These are phyloP conservation scores for Saccharum officinarum DNA, from an alignment of 176 grass and related monocot genomes.

Conservation along the genomic window DNA sequence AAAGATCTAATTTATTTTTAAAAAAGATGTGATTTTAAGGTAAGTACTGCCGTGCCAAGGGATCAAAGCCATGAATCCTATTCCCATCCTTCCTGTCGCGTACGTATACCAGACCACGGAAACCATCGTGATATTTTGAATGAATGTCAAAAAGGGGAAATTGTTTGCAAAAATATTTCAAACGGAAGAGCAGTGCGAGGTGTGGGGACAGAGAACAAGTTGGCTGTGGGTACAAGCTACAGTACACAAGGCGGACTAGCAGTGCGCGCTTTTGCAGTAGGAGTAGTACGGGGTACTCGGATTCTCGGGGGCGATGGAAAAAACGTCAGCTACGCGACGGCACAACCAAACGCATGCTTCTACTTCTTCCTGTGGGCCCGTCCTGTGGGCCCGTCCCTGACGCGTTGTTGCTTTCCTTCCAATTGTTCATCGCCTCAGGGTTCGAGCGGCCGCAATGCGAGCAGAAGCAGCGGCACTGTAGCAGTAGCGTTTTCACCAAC, in stretches of 20 bases:
- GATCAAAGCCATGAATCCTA: neutral
- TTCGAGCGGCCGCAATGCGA: neutral
- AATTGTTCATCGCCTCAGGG: neutral
- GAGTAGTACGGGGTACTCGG: neutral
- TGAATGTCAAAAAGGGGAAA: neutral
- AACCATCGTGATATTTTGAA: neutral
- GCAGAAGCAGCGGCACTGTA: no score
- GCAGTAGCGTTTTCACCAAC: neutral
- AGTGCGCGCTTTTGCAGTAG: neutral
- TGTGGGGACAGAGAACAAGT: slow-evolving; percentile 1
- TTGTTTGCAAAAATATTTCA: neutral
- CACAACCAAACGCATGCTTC: no score
- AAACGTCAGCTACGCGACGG: slow-evolving; percentile 23
- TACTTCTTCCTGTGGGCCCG: neutral
- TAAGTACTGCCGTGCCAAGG: neutral
- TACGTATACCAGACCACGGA: no score
- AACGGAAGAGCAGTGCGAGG: neutral
- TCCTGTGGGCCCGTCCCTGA: neutral
- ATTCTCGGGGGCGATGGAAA: neutral
- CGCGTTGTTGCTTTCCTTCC: neutral
- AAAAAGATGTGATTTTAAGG: no score
- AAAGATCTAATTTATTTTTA: no score
- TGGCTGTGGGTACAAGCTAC: neutral
- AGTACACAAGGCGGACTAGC: neutral
- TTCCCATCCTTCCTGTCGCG: neutral